Conservation (phyloP, 768 basidiomycete genomes). For the Tubosaeta brunneosetosa region DNA sequence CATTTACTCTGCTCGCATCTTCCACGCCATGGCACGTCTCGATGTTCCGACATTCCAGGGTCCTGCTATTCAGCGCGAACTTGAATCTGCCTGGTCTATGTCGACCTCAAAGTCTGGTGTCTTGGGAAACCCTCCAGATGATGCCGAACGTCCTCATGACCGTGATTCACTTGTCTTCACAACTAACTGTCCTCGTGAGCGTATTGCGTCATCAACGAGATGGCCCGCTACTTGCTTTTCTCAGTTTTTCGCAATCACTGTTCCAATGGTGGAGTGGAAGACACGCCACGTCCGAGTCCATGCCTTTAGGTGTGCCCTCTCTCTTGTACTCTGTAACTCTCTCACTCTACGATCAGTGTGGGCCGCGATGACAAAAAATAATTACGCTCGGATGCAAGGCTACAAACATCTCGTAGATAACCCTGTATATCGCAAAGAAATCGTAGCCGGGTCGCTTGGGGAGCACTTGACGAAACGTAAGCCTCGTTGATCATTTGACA, state of each 20-base stretch:
- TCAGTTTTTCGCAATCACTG: conserved; percentile 52
- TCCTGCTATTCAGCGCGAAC: conserved; percentile 57
- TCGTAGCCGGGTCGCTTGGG: conserved; percentile 62
- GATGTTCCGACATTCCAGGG: too few relatives aligned
- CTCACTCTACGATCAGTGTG: too few relatives aligned
- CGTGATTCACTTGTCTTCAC: conserved; percentile 51
- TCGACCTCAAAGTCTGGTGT: conserved; percentile 40
- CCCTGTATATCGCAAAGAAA: conserved; percentile 62
- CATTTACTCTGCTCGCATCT: conserved; percentile 60
- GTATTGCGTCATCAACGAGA: conserved; percentile 64
- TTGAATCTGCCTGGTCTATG: conserved; percentile 50
- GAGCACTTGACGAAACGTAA: conserved; percentile 48
- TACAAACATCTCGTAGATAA: too few relatives aligned
- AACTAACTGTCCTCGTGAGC: conserved; percentile 53
- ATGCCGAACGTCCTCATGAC: conserved; percentile 40
- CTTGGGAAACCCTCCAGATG: conserved; percentile 55
- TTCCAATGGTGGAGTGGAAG: conserved; percentile 36
- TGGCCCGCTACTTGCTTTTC: conserved; percentile 50
- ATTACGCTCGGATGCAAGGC: too few relatives aligned
- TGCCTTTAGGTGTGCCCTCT: conserved; percentile 29
- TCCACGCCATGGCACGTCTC: too few relatives aligned
- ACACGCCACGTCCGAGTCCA: conserved; percentile 11
- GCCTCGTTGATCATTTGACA: too few relatives aligned
- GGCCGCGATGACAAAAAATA: too few relatives aligned
- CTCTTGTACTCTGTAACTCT: neutral